Base-by-base conservation (phyloP, 2,329 filamentous ascomycete species). In the Epichloe hybrida region DNA sequence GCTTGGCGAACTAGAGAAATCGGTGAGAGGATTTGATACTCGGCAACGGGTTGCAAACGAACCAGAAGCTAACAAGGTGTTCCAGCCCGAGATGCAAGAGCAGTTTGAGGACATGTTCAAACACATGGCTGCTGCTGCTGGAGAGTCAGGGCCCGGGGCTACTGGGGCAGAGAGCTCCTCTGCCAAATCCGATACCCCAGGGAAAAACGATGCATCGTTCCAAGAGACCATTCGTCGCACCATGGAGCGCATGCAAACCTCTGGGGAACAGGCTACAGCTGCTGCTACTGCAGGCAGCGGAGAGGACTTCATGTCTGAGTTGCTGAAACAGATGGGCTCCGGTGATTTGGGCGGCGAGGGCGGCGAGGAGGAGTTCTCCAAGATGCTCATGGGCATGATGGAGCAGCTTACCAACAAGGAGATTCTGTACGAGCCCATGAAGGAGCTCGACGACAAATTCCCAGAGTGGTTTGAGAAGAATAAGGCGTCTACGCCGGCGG, bases 371-470 rank as follows among this genome's bases (percentile, higher is more conserved):
- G 89, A 95, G 59, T 86, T 97, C 61, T 89, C 88, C 52, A 91
- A 95, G 70, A 88, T 97, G 81, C 79, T 98, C 53, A 81, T 95
- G 76, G 87, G 86, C 50, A 95, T 97, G 88, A 97, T 98, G 91
- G 88, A 97, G 70, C 90, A 98, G 67, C 76, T 98, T 55, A 97
- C 93, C 3, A 95, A 95, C 68, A 97, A 95, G 72, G 93, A 97
- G 59, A 96, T 98, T 55, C 70, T 98, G 48, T 97, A 97, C 65
- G 91, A 98, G 70, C 93, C 93, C 2, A 96, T 98, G 89, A 95
- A 95, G 72, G 93, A 98, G 69, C 73, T 98, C 46, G 73, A 95
- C 65, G 84, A 88, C 49, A 97, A 96, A 68, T 98, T 93, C 63
- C 91, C 90, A 0, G 81, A 70, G 2, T 98, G 93, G 91, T 75